Base-by-base conservation (phyloP, 2,329 filamentous ascomycete genomes). In the Sporothrix globosa region DNA sequence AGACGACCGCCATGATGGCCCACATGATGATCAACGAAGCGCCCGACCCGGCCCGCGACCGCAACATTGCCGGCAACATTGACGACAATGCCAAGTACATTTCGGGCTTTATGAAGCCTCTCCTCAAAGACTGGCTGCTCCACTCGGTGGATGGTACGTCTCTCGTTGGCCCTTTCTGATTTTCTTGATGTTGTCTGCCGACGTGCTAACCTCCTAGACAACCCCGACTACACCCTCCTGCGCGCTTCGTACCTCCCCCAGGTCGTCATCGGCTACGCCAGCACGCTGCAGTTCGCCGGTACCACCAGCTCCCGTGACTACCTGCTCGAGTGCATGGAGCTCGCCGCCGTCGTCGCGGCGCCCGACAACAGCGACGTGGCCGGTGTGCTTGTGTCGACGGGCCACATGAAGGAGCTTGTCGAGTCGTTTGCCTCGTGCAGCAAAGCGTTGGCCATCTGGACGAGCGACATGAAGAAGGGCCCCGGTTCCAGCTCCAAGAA, bases 161-260 rank as follows among this genome's bases (percentile, higher is more conserved):
- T 39, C 21, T 1, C 41, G 41, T 44, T 44, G 10, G 10, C 41
- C 3, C 41, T 10, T 53, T 1, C 6, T 17, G 30, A 24, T 53
- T 30, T 11, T 52, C 14, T 21, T 21, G 2, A 3, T 53, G 24
- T 3, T 17, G 10, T 52, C 21, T 30, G 10, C 17, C 11, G 41
- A 13, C 14, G n/a, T n/a, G 6, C 56, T 70, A 27, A 69, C 44
- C 69, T 72, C 50, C 58, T 67, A 77, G 91, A 90, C 76, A 85
- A 87, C 71, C 78, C 83, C 19, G 88, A 92, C 69, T 85, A 93
- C 63, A 80, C 81, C 63, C 81, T 84, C 30, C 87, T 98, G 67
- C 89, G 93, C 74, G 86, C 88, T 69, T 87, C 88, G 0, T 98
- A 97, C 79, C 84, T 99, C 3, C 94, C 96, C 1, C 93, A 97